Conservation (phyloP, 495 filamentous ascomycete species). For the Tuber magnatum region DNA sequence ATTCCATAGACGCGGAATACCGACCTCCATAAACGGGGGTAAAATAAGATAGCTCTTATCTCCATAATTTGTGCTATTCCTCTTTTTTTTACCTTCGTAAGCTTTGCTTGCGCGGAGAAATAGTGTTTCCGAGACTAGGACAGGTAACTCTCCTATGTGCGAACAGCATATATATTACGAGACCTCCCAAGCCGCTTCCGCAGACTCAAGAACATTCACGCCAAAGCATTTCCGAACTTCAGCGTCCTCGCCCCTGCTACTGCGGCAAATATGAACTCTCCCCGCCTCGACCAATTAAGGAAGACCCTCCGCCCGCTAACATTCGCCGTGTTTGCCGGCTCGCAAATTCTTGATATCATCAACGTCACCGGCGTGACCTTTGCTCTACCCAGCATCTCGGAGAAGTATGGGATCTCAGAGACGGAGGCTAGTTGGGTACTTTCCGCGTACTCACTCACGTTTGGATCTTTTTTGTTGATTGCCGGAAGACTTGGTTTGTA, state of each 20-base stretch:
- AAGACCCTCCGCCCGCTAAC: constrained; percentile 8
- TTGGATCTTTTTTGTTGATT: constrained; percentile 21
- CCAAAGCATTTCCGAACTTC: background rate
- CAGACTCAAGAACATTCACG: background rate
- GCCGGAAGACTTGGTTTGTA: constrained; percentile 19
- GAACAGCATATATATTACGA: background rate
- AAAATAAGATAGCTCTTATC: background rate
- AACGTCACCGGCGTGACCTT: constrained; percentile 27
- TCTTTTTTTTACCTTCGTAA: background rate
- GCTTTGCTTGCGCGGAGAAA: background rate
- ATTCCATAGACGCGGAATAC: background rate
- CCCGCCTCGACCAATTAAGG: constrained; percentile 12
- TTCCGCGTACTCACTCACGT: constrained; percentile 27
- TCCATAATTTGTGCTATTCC: background rate
- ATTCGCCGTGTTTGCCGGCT: constrained; percentile 20
- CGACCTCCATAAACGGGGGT: background rate
- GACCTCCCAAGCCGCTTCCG: background rate
- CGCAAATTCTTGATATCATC: constrained; percentile 23
- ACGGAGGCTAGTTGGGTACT: constrained; percentile 26
- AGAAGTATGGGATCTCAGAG: constrained; percentile 22
- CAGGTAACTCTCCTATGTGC: background rate
- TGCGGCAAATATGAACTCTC: constrained; percentile 1
- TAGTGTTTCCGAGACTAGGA: background rate
- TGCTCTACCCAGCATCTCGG: constrained; percentile 19
- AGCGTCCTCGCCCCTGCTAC: background rate